Evolutionary conservation across 352 stramenopile species (phyloP).

Genomic region (Phytophthora citrophthora): DNA sequence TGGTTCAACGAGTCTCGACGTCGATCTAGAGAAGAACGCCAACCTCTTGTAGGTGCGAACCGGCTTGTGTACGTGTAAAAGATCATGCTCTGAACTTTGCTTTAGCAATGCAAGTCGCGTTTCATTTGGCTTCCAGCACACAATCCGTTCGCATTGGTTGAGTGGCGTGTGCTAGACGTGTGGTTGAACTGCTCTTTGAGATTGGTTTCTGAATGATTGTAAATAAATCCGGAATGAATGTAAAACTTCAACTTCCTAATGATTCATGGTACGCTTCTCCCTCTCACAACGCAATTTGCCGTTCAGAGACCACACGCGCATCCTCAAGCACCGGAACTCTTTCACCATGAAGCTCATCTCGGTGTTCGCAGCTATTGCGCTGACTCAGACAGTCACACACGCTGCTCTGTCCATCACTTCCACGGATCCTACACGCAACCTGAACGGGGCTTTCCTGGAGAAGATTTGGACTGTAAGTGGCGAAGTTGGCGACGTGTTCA

Average conservation of each 20-base stretch:
- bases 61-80: slow-evolving; percentile 20
- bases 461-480: slow-evolving; percentile 40
- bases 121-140: not conserved
- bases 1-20: slow-evolving; percentile 37
- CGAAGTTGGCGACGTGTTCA: slow-evolving; percentile 18
- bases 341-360: slow-evolving; percentile 17
- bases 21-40: slow-evolving; percentile 20
- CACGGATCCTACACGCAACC: slow-evolving; percentile 5
- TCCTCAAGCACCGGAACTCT: not conserved
- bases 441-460: slow-evolving; percentile 26
- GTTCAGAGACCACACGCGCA: not conserved
- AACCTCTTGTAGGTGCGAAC: slow-evolving; percentile 17
- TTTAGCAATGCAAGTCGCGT: not conserved
- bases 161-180: slow-evolving; percentile 4
- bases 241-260: slow-evolving; percentile 26
- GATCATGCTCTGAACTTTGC: slow-evolving; percentile 8
- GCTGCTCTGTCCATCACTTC: slow-evolving; percentile 22
- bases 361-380: slow-evolving; percentile 6
- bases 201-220: slow-evolving; percentile 26
- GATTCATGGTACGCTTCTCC: not conserved
- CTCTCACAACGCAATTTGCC: slow-evolving; percentile 32
- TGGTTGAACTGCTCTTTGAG: slow-evolving; percentile 8
- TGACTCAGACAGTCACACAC: slow-evolving; percentile 1
- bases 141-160: not conserved
- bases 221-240: slow-evolving; percentile 5